Evolutionary conservation across 306 rosid species (phyloP).

Genomic region (Prinsepia uniflora): DNA sequence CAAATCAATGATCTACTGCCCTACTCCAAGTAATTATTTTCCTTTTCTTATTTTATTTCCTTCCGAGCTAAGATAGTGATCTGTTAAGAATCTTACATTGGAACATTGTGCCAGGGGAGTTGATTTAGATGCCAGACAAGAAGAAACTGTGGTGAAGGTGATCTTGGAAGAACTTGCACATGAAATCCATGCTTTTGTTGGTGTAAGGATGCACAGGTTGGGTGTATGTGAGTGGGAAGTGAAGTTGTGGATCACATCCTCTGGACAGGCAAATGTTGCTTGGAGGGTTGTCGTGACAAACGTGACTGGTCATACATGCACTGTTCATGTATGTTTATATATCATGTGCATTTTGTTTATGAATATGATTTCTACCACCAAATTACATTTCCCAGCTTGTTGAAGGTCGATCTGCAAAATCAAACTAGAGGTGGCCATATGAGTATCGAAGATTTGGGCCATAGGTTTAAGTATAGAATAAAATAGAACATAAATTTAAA

Average conservation of each 20-base stretch:
- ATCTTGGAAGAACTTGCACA: constrained; percentile 64
- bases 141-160: constrained; percentile 60
- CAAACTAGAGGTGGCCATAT: constrained; percentile 5
- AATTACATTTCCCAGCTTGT: constrained; percentile 1
- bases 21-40: constrained; percentile 61
- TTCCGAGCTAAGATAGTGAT: constrained; percentile 17
- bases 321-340: constrained; percentile 66
- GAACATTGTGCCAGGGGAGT: constrained; percentile 58
- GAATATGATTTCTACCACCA: constrained; percentile 18
- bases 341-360: constrained; percentile 16
- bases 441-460: neutral
- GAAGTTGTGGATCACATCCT: constrained; percentile 78
- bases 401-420: constrained; percentile 19
- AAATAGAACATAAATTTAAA: neutral
- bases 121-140: constrained; percentile 47
- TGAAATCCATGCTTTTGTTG: constrained; percentile 74
- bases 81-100: constrained; percentile 33
- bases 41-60: constrained; percentile 19
- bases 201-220: constrained; percentile 95
- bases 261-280: constrained; percentile 75
- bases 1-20: constrained; percentile 70
- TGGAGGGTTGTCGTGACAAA: constrained; percentile 96
- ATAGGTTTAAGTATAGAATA: neutral
- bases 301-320: constrained; percentile 94
- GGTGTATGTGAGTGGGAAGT: constrained; percentile 96